These are phyloP conservation scores for Penicillium italicum DNA, from an alignment of 2,329 filamentous ascomycete species.

Conservation along the genomic window DNA sequence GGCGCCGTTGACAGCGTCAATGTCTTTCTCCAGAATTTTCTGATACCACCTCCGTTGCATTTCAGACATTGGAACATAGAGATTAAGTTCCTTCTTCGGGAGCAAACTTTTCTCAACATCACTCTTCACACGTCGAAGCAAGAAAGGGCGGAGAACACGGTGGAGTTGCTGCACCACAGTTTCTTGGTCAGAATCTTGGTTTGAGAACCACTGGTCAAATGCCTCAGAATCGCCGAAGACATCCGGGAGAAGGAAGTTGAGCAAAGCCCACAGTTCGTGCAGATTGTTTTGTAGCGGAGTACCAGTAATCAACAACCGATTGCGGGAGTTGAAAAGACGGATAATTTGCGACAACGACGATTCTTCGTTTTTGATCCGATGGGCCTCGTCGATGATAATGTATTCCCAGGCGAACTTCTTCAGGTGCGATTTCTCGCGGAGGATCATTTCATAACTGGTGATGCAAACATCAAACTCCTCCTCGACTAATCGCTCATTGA, in stretches of 20 bases:
- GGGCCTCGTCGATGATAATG: constrained; percentile 97
- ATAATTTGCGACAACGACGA: constrained; percentile 96
- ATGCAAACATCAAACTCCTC: constrained; percentile 98
- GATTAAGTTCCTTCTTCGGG: constrained; percentile 94
- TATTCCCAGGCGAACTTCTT: constrained; percentile 99
- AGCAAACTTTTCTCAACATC: constrained; percentile 97
- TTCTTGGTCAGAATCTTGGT: constrained; percentile 85
- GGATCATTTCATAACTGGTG: constrained; percentile 98
- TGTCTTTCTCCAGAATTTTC: constrained; percentile 98
- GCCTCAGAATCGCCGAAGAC: constrained; percentile 96
- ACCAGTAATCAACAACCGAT: constrained; percentile 90
- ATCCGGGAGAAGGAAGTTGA: constrained; percentile 97
- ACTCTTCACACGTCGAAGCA: constrained; percentile 91
- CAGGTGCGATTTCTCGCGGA: constrained; percentile 87
- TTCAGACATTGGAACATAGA: constrained; percentile 97
- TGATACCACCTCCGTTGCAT: constrained; percentile 99
- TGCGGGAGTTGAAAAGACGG: constrained; percentile 90
- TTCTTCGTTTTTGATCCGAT: constrained; percentile 99
- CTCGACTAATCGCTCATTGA: constrained; percentile 85
- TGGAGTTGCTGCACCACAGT: constrained; percentile 95
- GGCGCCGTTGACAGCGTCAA: constrained; percentile 95
- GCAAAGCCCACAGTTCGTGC: constrained; percentile 93
- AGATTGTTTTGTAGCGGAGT: constrained; percentile 97
- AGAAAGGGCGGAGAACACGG: constrained; percentile 84
- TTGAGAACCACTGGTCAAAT: constrained; percentile 97